A percentile compares a stretch with the other conserved stretches of the same genome.
Conservation (phyloP, 2,329 filamentous ascomycete genomes). For the Colletotrichum sp. region DNA sequence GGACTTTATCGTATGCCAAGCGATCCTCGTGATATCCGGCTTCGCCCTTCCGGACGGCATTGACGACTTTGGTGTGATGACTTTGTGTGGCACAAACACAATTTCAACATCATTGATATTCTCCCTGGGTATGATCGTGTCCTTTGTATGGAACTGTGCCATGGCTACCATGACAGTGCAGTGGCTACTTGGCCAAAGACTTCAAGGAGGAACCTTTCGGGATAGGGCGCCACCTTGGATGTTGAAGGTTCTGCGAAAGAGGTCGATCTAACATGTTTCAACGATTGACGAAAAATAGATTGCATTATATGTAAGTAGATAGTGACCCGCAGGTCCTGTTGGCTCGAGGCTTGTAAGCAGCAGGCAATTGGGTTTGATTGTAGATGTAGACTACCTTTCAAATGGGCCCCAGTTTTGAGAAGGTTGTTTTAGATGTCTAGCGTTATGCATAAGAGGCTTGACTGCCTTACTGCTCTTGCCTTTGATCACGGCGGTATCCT, state of each 20-base stretch:
- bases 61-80: constrained; percentile 13
- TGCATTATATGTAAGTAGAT: neutral
- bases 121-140: constrained; percentile 17
- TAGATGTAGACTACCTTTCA: neutral
- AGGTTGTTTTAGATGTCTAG: neutral
- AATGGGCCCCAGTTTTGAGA: too few species aligned
- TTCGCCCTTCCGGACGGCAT: constrained; percentile 16
- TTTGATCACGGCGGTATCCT: too few species aligned
- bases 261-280: neutral
- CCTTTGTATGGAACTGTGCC: constrained; percentile 15
- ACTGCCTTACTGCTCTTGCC: too few species aligned
- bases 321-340: rapidly evolving
- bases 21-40: constrained; percentile 14
- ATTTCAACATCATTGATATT: constrained; percentile 2
- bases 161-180: constrained; percentile 18
- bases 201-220: neutral
- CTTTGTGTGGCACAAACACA: constrained; percentile 3
- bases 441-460: neutral
- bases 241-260: constrained; percentile 4
- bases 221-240: constrained; percentile 14
- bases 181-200: constrained; percentile 8
- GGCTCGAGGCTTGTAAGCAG: neutral
- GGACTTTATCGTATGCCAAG: constrained; percentile 10
- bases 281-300: neutral
- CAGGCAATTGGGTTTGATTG: neutral